Base-by-base conservation (phyloP, 1,284 basidiomycete species). In the Cutaneotrichosporon cavernicola region DNA sequence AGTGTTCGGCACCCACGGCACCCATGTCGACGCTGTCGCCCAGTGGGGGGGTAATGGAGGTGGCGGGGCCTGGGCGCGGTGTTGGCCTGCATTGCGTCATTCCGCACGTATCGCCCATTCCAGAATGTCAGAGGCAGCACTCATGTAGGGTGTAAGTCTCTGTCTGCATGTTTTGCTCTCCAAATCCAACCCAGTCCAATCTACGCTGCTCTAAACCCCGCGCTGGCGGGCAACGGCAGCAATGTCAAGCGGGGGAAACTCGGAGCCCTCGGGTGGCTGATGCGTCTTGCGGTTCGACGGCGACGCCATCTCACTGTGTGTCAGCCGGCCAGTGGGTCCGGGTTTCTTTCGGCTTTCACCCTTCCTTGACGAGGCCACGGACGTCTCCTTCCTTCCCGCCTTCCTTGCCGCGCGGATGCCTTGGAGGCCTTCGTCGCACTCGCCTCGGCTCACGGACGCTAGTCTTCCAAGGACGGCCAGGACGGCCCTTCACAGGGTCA, bases 231-330 rank as follows among this genome's bases (percentile, higher is more conserved):
- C 77, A 36, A 79, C 63, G 4, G 68, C 65, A n/a, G 70, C 64
- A 21, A 81, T 65, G 62, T 81, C 77, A 30, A 76, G 51, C 11
- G 77, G 76, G 1, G 80, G 77, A 71, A 77, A 81, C 62, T 81
- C 79, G 69, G 86, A 86, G 64, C 93, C 93, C 80, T 99, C 96
- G 26, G 89, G 86, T 4, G 96, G 96, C 82, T 99, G 96, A 36
- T 93, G 90, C 52, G 96, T 85, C 83, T 98, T 99, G 73, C 94
- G 86, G 81, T 98, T 98, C 65, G 86, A 86, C 70, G 90, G 88
- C 52, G 90, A 87, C 2, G 89, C 93, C 96, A 99, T 98, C 79
- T 97, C 94, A 82, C 94, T 97, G 47, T 10, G 18, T 2, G 55
- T 53, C 34, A 60, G 55, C 16, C 8, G 34, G 34, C 34, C 34